Conservation (phyloP, 2,329 filamentous ascomycete species). For the Colletotrichum simmondsii region DNA sequence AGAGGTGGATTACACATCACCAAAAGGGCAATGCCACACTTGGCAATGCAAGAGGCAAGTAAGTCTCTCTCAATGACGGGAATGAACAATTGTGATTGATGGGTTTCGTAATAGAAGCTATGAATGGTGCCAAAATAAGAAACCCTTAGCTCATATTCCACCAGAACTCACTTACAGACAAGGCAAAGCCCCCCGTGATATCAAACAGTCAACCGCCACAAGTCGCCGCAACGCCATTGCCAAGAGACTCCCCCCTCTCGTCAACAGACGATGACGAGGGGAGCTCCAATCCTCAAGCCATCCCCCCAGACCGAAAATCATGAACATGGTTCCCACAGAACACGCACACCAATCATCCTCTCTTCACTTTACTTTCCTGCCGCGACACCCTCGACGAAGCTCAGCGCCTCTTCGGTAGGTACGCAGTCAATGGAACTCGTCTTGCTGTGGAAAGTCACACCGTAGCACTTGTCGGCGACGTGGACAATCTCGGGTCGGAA, state of each 20-base stretch:
- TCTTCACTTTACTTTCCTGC: slow-evolving; percentile 24
- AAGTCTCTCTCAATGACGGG: background rate
- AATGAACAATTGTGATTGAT: background rate
- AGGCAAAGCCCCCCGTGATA: slow-evolving; percentile 25
- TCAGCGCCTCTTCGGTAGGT: slow-evolving; percentile 84
- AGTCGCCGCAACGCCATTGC: slow-evolving; percentile 34
- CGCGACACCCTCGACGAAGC: slow-evolving; percentile 89
- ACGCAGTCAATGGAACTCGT: slow-evolving; percentile 95
- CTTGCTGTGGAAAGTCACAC: slow-evolving; percentile 93
- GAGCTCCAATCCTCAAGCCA: background rate
- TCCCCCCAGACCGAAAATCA: slow-evolving; percentile 1
- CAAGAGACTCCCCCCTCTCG: slow-evolving; percentile 5
- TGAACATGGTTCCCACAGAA: background rate
- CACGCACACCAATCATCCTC: background rate
- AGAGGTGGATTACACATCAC: background rate
- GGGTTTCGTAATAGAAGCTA: slow-evolving; percentile 14
- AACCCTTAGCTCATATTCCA: slow-evolving; percentile 9
- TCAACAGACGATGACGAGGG: background rate
- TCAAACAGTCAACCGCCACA: slow-evolving; percentile 27
- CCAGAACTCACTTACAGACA: background rate
- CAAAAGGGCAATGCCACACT: background rate
- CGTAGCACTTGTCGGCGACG: slow-evolving; percentile 97
- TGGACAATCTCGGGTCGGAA: slow-evolving; percentile 97
- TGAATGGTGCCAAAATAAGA: background rate
- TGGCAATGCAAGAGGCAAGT: background rate